Evolutionary conservation across 2,329 filamentous ascomycete genomes (phyloP), one percentile per base, ranked within the genome.

Genomic region (Cadophora malorum): DNA sequence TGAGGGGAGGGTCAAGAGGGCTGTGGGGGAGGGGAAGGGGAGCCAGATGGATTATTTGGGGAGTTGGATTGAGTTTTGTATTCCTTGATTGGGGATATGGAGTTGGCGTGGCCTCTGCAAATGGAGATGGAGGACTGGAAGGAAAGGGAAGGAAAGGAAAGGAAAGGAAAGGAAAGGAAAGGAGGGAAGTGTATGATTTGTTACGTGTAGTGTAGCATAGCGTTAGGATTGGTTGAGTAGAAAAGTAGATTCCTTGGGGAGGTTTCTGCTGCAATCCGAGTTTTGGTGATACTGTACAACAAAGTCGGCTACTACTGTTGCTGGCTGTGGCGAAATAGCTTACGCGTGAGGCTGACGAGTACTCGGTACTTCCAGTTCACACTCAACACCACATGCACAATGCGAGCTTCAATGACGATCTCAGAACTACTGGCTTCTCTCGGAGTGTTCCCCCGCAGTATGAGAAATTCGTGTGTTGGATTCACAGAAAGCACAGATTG

Each of bases 1-100:
- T n/a, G n/a, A n/a, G n/a, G n/a, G 82, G 49, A 89, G 90, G 61
- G 93, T 96, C 81, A 87, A 88, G 73, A 83, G 84, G 47, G 67
- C 69, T 21, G 49, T 70, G 4, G 72, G 62, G 58, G 86, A 90
- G 72, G 87, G 88, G 28, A 81, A 82, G 33, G 85, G 84, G 16
- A 88, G 88, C 76, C 81, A 90, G 64, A 83, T 94, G 69, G 91
- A 92, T 73, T 95, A 97, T 79, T 83, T 97, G 58, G 92, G 92
- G 68, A 92, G 88, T 74, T 98, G 95, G 95, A 92, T 97, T 79
- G 94, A 97, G 77, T 89, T 90, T 77, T 91, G 88, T 78, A 90
- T 91, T 72, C 88, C 88, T 28, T 78, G 58, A 72, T 56, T 33
- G n/a, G 47, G 23, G 28, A 5, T 28, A 21, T 23, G 59, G 38